Evolutionary conservation across 192 early-diverging fungal genomes (phyloP).

Genomic region (Umbelopsis ramanniana): DNA sequence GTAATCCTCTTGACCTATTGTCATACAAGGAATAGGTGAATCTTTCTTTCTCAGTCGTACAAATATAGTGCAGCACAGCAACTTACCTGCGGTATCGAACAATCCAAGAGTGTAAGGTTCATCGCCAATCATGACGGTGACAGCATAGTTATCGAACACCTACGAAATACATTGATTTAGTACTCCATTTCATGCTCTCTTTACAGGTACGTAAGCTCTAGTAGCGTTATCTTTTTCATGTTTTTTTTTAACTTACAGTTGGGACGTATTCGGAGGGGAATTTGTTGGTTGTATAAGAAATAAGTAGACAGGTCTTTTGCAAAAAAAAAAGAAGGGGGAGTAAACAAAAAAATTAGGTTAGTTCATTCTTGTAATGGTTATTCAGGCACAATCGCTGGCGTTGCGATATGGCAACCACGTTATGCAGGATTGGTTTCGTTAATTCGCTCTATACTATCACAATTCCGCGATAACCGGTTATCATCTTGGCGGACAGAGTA

Average conservation of each 20-base stretch:
- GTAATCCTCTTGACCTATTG: conserved; percentile 89
- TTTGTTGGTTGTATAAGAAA: conserved; percentile 95
- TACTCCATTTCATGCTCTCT: too few relatives aligned
- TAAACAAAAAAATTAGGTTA: background rate
- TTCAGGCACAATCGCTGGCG: too few relatives aligned
- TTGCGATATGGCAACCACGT: too few relatives aligned
- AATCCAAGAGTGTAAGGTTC: conserved; percentile 94
- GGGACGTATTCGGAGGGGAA: conserved; percentile 95
- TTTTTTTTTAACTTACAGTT: conserved; percentile 63
- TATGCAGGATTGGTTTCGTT: too few relatives aligned
- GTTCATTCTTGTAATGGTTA: background rate
- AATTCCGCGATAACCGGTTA: too few relatives aligned
- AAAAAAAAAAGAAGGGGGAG: background rate
- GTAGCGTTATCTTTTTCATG: too few relatives aligned
- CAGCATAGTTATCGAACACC: conserved; percentile 97
- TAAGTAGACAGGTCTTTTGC: conserved; percentile 87
- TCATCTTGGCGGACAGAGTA: too few relatives aligned
- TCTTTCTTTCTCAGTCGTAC: background rate
- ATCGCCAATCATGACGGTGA: conserved; percentile 96
- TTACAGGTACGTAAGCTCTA: too few relatives aligned
- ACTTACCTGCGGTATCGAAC: conserved; percentile 86
- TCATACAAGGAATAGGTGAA: background rate
- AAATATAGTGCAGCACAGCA: conserved; percentile 2
- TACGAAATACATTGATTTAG: conserved; percentile 20
- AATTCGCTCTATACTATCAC: too few relatives aligned